phyloP scores from a whole-genome alignment of 805 yeast species.

The Zygosaccharomyces gambellarensis region DNA sequence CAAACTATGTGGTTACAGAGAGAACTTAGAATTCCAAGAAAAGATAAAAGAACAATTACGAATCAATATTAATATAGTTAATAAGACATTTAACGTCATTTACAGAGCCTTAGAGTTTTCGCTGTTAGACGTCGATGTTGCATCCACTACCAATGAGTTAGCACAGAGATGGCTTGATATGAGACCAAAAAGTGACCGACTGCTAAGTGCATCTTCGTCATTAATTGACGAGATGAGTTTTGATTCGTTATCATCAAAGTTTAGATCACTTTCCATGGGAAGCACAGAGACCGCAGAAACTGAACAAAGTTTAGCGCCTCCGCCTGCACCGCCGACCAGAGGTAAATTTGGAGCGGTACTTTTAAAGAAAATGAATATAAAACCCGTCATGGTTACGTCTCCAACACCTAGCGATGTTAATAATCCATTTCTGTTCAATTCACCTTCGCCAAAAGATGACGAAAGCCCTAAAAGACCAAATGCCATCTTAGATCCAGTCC shows the following conservation, averaged over 20 bases:
- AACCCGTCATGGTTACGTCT: slow-evolving; percentile 36
- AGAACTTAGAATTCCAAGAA: slow-evolving; percentile 14
- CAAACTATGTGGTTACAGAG: slow-evolving; percentile 11
- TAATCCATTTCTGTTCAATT: slow-evolving; percentile 19
- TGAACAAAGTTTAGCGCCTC: slow-evolving; percentile 7
- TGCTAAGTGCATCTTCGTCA: slow-evolving; percentile 4
- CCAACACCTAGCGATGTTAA: slow-evolving; percentile 23
- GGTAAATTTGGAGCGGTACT: slow-evolving; percentile 37
- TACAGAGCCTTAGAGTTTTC: slow-evolving; percentile 41
- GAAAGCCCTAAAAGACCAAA: slow-evolving; percentile 4
- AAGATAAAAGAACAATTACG: slow-evolving; percentile 34
- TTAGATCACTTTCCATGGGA: slow-evolving; percentile 7
- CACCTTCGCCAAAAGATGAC: slow-evolving; percentile 6
- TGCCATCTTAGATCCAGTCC: slow-evolving; percentile 19
- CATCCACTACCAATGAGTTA: slow-evolving; percentile 34
- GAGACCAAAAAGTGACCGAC: slow-evolving; percentile 16
- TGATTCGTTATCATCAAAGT: slow-evolving; percentile 5
- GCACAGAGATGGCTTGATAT: slow-evolving; percentile 36
- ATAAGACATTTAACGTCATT: slow-evolving; percentile 37
- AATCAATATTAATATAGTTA: slow-evolving; percentile 38
- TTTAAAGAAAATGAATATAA: slow-evolving; percentile 40
- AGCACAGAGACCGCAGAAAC: slow-evolving; percentile 6
- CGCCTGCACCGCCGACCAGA: slow-evolving; percentile 5
- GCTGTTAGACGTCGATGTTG: slow-evolving; percentile 36
- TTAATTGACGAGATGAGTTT: slow-evolving; percentile 2